These are phyloP conservation scores for Phytophthora hibernalis DNA, from an alignment of 352 stramenopile genomes.

Conservation along the genomic window DNA sequence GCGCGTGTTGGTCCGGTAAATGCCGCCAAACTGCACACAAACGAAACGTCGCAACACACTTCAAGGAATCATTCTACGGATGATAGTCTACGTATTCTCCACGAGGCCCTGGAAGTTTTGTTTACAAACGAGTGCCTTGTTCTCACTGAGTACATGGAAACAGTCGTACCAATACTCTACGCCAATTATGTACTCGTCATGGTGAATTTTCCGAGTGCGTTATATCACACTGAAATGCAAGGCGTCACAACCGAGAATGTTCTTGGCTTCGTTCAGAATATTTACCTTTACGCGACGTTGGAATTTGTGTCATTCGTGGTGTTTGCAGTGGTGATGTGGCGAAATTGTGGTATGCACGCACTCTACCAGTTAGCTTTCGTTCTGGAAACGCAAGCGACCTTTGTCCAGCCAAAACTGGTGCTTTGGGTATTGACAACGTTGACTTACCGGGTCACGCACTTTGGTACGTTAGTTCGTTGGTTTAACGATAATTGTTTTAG, in stretches of 20 bases:
- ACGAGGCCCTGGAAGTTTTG: conserved; percentile 16
- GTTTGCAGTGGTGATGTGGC: conserved; percentile 14
- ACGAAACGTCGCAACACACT: too few relatives aligned
- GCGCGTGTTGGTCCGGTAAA: too few relatives aligned
- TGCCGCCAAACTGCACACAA: too few relatives aligned
- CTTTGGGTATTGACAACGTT: conserved; percentile 19
- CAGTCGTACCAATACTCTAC: conserved; percentile 37
- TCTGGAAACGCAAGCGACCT: conserved; percentile 21
- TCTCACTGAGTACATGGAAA: conserved; percentile 41
- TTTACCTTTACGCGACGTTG: conserved; percentile 24
- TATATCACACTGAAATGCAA: conserved; percentile 36
- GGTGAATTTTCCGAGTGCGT: conserved; percentile 26
- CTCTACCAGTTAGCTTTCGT: conserved; percentile 37
- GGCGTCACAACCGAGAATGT: neutral
- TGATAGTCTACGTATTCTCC: neutral
- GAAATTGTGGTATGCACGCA: conserved; percentile 15
- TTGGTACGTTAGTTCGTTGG: too few relatives aligned
- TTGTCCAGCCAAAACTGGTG: conserved; percentile 24
- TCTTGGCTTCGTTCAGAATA: too few relatives aligned
- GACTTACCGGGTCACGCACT: conserved; percentile 11
- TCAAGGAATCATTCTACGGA: too few relatives aligned
- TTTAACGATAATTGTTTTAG: too few relatives aligned
- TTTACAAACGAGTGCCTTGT: conserved; percentile 34
- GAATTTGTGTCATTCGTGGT: conserved; percentile 24
- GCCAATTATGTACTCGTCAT: conserved; percentile 15